Conservation (phyloP, 805 yeast species). For the Candida glaebosa region DNA sequence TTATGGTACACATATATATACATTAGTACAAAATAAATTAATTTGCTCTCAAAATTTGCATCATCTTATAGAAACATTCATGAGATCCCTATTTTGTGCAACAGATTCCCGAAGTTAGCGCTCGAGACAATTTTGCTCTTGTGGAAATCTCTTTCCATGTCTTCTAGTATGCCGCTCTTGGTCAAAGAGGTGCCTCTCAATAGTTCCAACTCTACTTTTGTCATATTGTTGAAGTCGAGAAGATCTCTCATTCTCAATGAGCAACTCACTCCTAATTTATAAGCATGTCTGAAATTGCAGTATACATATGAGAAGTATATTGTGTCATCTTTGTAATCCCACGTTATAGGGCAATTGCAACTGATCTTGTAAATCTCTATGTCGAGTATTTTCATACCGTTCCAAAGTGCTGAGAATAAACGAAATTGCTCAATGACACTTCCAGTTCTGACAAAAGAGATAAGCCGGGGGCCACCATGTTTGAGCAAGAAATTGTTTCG, state of each 20-base stretch:
- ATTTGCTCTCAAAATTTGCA: too few species aligned
- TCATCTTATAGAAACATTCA: too few species aligned
- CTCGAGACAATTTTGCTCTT: not conserved
- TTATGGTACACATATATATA: too few species aligned
- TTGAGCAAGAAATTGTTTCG: conserved; percentile 11
- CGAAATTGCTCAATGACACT: conserved; percentile 16
- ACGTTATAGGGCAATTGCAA: conserved; percentile 24
- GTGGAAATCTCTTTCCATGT: not conserved
- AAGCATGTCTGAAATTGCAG: conserved; percentile 12
- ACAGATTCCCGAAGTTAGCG: not conserved
- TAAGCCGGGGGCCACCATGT: not conserved
- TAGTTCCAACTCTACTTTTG: not conserved
- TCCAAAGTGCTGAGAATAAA: conserved; percentile 17
- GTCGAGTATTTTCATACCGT: conserved; percentile 20
- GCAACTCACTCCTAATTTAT: conserved; percentile 11
- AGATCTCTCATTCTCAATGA: conserved; percentile 6
- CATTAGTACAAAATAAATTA: too few species aligned
- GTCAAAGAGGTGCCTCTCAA: conserved; percentile 1
- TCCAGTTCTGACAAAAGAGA: not conserved
- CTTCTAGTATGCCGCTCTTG: not conserved
- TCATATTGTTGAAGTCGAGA: conserved; percentile 3
- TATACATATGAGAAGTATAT: conserved; percentile 14
- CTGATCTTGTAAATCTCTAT: conserved; percentile 27
- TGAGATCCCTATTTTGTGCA: not conserved
- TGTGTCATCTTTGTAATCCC: conserved; percentile 5